A percentile compares a stretch with the other conserved stretches of the same genome.
Conservation (phyloP, 2,329 filamentous ascomycete species). For the Didymella exigua region DNA sequence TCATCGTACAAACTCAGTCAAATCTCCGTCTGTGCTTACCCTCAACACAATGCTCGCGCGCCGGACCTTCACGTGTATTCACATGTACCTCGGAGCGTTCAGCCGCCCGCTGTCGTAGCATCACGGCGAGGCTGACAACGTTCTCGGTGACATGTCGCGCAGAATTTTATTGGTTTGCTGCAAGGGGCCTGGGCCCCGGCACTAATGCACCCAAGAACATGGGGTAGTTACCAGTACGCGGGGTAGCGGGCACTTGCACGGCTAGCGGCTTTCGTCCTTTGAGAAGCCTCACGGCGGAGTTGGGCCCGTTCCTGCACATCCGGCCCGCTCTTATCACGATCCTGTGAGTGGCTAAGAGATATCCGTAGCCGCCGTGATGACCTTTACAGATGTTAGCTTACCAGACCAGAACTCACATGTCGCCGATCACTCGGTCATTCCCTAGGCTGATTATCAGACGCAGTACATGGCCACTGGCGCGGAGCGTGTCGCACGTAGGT, state of each 20-base stretch:
- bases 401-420: slow-evolving; percentile 6
- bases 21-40: background rate
- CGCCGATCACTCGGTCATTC: slow-evolving; percentile 7
- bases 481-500: background rate
- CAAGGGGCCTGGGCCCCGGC: slow-evolving; percentile 2
- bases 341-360: background rate
- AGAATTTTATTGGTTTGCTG: slow-evolving; percentile 10
- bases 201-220: slow-evolving; percentile 4
- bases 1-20: background rate
- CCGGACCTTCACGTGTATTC: slow-evolving; percentile 8
- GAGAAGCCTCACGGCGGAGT: background rate
- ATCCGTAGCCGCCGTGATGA: background rate
- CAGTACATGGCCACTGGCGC: background rate
- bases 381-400: background rate
- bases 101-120: background rate
- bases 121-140: background rate
- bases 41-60: background rate
- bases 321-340: background rate
- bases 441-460: background rate
- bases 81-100: slow-evolving; percentile 1
- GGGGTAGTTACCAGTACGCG: slow-evolving; percentile 7
- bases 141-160: slow-evolving; percentile 4
- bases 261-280: slow-evolving; percentile 1
- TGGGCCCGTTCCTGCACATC: slow-evolving; percentile 2
- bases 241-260: slow-evolving; percentile 14